Percentiles rank a stretch among this genome's conserved stretches.
These are phyloP conservation scores for Gloeostereum incarnatum DNA, from an alignment of 768 basidiomycete genomes.

Conservation along the genomic window DNA sequence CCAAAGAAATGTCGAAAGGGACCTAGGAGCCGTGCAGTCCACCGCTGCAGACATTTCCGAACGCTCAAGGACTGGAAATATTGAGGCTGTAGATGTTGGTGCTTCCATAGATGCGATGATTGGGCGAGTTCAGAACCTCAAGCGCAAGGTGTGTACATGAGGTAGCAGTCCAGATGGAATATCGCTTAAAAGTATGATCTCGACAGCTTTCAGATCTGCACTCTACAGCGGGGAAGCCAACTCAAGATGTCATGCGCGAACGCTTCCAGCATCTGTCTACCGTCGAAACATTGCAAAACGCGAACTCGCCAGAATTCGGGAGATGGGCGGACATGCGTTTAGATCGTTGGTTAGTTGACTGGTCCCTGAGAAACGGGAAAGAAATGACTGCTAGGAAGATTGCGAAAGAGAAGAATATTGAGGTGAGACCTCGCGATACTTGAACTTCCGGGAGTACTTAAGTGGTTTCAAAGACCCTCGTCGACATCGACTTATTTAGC, in stretches of 20 bases:
- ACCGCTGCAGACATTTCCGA: slow-evolving; percentile 51
- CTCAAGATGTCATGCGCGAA: slow-evolving; percentile 66
- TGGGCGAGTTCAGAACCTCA: slow-evolving; percentile 64
- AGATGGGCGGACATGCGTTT: slow-evolving; percentile 76
- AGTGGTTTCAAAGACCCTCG: slow-evolving; percentile 49
- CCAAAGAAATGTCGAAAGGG: slow-evolving; percentile 76
- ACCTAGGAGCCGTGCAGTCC: slow-evolving; percentile 52
- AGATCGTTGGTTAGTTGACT: slow-evolving; percentile 89
- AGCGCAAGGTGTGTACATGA: slow-evolving; percentile 64
- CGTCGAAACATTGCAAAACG: slow-evolving; percentile 46
- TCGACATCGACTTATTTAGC: slow-evolving; percentile 86
- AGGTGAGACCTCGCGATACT: slow-evolving; percentile 37
- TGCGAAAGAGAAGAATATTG: slow-evolving; percentile 69
- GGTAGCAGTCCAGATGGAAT: slow-evolving; percentile 1
- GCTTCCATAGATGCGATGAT: slow-evolving; percentile 72
- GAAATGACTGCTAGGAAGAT: slow-evolving; percentile 69
- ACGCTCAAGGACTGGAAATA: slow-evolving; percentile 24
- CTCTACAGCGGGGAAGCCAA: slow-evolving; percentile 41
- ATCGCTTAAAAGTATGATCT: too few species aligned
- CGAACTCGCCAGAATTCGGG: slow-evolving; percentile 48
- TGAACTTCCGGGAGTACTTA: slow-evolving; percentile 10
- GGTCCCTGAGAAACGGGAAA: slow-evolving; percentile 76
- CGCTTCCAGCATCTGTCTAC: slow-evolving; percentile 63
- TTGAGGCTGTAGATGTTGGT: slow-evolving; percentile 41
- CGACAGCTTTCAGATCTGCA: slow-evolving; percentile 38